A percentile compares a stretch with the other conserved stretches of the same genome.
Evolutionary conservation across 2,329 filamentous ascomycete genomes (phyloP).

Genomic region (Colletotrichum sp.): DNA sequence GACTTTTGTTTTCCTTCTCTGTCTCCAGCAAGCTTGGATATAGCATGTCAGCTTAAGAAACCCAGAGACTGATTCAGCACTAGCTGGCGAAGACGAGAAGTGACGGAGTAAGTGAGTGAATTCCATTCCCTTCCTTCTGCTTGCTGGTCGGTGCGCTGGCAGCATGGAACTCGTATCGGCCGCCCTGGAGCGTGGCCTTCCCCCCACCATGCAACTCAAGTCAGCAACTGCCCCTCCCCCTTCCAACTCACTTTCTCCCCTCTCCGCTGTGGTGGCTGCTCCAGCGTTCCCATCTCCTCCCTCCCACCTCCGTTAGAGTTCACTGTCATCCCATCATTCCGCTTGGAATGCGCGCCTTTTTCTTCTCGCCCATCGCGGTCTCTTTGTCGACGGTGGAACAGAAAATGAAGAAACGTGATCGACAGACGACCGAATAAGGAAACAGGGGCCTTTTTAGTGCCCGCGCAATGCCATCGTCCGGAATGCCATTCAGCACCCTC

Average conservation of each 20-base stretch:
- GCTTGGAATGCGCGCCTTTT: background rate
- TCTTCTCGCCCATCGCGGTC: background rate
- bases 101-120: background rate
- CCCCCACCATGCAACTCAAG: background rate
- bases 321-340: background rate
- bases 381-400: background rate
- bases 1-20: background rate
- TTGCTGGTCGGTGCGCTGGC: background rate
- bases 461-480: background rate
- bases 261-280: background rate
- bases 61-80: conserved; percentile 1
- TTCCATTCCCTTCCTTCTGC: background rate
- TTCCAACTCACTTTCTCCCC: background rate
- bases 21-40: background rate
- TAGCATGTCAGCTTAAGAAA: background rate
- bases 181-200: background rate
- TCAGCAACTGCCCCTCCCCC: background rate
- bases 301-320: background rate
- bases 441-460: conserved; percentile 7
- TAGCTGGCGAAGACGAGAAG: background rate
- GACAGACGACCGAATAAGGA: conserved; percentile 12
- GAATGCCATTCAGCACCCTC: background rate
- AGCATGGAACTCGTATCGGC: background rate
- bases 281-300: background rate
- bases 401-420: background rate